Evolutionary conservation across 2,329 filamentous ascomycete genomes (phyloP), one percentile per base, ranked within the genome.

Genomic region (Leptographium procerum): DNA sequence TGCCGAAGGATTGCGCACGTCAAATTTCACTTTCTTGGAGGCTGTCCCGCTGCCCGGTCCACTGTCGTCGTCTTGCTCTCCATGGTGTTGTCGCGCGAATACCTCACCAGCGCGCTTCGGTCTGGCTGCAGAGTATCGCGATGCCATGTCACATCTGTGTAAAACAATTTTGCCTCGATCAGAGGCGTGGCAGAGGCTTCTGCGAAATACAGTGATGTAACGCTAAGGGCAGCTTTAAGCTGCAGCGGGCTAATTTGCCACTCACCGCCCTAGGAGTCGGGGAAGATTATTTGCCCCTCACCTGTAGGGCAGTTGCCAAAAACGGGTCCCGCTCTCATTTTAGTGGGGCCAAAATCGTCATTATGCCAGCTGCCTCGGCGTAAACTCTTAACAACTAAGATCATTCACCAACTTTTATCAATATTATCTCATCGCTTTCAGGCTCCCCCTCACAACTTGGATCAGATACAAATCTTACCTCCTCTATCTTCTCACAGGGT

Each of bases 1-100:
- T 1, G 89, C 91, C 19, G 91, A 96, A 3, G 94, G 94, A 69
- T 99, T 97, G 64, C 94, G 89, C 57, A 94, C 77, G 71, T 99
- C 94, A 72, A 99, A 99, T 67, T 89, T 90, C 60, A 90, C 87
- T 68, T 91, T 91, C 70, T 95, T 95, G 56, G 76, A 71, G 1
- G 69, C 69, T 33, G 78, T 74, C 19, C 57, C 61, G 54, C 73
- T 72, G 57, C 70, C 67, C 57, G 84, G 79, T 63, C 79, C 75
- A 66, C 31, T 58, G 57, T 78, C 74, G 54, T 74, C 72, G 53
- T 69, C 66, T 5, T 36, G 40, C 63, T 79, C 75, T 67, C 80
- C 75, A 67, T 89, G 85, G 69, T 92, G 84, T 22, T 83, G 84
- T 59, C 89, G 85, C 51, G 87, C 84, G 69, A 88, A 95, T 65